Evolutionary conservation across 495 filamentous ascomycete genomes (phyloP).

Genomic region (Hyphodiscus hymeniophilus): DNA sequence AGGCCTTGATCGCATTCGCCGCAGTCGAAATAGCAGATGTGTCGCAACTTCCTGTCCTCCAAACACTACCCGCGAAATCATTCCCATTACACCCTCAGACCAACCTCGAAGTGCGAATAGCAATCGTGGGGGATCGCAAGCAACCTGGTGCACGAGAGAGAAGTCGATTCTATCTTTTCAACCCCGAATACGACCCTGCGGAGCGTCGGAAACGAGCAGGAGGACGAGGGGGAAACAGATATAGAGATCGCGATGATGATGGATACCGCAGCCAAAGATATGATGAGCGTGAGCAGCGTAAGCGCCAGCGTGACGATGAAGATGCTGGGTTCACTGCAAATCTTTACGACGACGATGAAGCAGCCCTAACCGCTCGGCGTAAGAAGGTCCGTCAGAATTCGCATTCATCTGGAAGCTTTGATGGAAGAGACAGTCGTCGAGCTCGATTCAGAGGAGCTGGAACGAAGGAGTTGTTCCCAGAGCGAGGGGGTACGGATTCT

Average conservation of each 20-base stretch:
- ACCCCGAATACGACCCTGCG: conserved; percentile 80
- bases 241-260: conserved; percentile 48
- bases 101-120: conserved; percentile 61
- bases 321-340: conserved; percentile 55
- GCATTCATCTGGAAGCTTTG: conserved; percentile 21
- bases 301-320: conserved; percentile 28
- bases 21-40: conserved; percentile 33
- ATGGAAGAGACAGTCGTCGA: conserved; percentile 23
- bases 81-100: conserved; percentile 59
- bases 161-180: conserved; percentile 84
- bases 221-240: conserved; percentile 30
- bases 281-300: conserved; percentile 46
- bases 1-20: conserved; percentile 61
- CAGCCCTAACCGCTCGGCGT: conserved; percentile 24
- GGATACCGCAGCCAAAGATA: conserved; percentile 50
- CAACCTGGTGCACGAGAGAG: conserved; percentile 62
- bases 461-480: conserved; percentile 24
- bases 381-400: conserved; percentile 4
- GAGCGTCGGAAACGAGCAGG: conserved; percentile 51
- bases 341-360: conserved; percentile 68
- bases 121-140: conserved; percentile 71
- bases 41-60: conserved; percentile 36
- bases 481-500: conserved; percentile 16
- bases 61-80: conserved; percentile 44
- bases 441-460: conserved; percentile 12